phyloP scores from a whole-genome alignment of 139 green algal genomes.

The Diplosphaera chodatii region DNA sequence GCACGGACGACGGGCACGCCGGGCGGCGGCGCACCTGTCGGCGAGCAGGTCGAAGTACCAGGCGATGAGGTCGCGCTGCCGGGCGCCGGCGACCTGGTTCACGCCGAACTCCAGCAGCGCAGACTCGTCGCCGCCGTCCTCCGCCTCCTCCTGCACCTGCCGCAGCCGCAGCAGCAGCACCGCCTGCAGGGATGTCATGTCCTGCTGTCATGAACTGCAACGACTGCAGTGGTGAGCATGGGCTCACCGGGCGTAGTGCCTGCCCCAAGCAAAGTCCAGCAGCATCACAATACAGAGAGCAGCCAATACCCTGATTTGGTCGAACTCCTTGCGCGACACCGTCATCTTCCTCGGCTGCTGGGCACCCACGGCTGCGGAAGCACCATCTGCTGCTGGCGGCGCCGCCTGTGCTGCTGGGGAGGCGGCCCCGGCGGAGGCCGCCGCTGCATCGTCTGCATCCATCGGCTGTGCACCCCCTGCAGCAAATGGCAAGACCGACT shows the following conservation, averaged over 20 bases:
- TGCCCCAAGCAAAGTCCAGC: too few relatives aligned
- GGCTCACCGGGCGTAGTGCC: too few relatives aligned
- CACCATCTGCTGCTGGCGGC: slow-evolving; percentile 2
- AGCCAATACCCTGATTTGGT: slow-evolving; percentile 62
- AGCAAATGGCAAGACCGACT: too few relatives aligned
- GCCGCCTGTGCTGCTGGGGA: not conserved
- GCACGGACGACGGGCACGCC: too few relatives aligned
- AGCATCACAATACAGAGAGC: too few relatives aligned
- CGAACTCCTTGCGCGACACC: slow-evolving; percentile 66
- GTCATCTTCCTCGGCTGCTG: slow-evolving; percentile 3
- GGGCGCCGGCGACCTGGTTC: slow-evolving; percentile 33
- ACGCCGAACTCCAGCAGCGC: slow-evolving; percentile 14
- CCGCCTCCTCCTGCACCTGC: slow-evolving; percentile 34
- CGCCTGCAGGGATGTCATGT: too few relatives aligned
- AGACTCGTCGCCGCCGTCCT: slow-evolving; percentile 3
- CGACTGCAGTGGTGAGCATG: too few relatives aligned
- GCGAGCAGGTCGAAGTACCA: slow-evolving; percentile 80
- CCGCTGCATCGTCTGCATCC: slow-evolving; percentile 1
- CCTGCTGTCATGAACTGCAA: too few relatives aligned
- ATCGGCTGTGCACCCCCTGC: not conserved
- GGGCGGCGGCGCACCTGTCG: slow-evolving; percentile 35
- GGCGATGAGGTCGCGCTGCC: slow-evolving; percentile 70
- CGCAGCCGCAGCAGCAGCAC: slow-evolving; percentile 53
- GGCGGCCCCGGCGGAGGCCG: not conserved
- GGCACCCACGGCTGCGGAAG: too few relatives aligned